phyloP scores from a whole-genome alignment of 225 moss, liverwort and hornwort species.

The Marchantia paleacea region DNA sequence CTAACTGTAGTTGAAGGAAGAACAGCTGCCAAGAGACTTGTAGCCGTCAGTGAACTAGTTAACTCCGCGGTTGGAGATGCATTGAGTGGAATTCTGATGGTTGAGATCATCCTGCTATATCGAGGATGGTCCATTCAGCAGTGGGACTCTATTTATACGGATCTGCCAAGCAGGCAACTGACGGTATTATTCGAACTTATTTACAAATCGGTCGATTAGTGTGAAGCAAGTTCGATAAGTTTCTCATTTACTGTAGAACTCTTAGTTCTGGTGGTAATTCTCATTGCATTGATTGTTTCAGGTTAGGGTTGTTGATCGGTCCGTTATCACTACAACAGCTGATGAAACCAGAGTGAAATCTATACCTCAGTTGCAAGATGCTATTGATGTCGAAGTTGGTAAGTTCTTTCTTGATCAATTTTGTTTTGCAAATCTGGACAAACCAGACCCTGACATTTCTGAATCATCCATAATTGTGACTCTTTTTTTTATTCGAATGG shows the following conservation, averaged over 20 bases:
- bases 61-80: slow-evolving; percentile 99
- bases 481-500: neutral
- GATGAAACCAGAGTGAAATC: slow-evolving; percentile 73
- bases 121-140: slow-evolving; percentile 76
- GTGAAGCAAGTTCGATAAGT: neutral
- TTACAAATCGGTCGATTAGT: neutral
- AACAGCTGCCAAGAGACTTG: slow-evolving; percentile 56
- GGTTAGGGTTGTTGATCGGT: slow-evolving; percentile 78
- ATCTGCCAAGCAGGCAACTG: slow-evolving; percentile 90
- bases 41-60: slow-evolving; percentile 79
- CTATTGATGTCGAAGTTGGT: slow-evolving; percentile 77
- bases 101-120: slow-evolving; percentile 68
- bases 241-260: neutral
- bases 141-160: slow-evolving; percentile 82
- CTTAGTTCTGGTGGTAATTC: neutral
- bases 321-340: slow-evolving; percentile 63
- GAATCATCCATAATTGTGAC: neutral
- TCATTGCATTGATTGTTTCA: slow-evolving; percentile 16
- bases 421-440: neutral
- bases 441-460: slow-evolving; percentile 17
- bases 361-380: slow-evolving; percentile 66
- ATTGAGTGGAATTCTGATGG: slow-evolving; percentile 90
- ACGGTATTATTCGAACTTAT: slow-evolving; percentile 46
- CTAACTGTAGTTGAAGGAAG: slow-evolving; percentile 42
- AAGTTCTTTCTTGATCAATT: slow-evolving; percentile 2